Evolutionary conservation across 805 yeast genomes (phyloP).

Genomic region (Suhomyces kilbournensis): DNA sequence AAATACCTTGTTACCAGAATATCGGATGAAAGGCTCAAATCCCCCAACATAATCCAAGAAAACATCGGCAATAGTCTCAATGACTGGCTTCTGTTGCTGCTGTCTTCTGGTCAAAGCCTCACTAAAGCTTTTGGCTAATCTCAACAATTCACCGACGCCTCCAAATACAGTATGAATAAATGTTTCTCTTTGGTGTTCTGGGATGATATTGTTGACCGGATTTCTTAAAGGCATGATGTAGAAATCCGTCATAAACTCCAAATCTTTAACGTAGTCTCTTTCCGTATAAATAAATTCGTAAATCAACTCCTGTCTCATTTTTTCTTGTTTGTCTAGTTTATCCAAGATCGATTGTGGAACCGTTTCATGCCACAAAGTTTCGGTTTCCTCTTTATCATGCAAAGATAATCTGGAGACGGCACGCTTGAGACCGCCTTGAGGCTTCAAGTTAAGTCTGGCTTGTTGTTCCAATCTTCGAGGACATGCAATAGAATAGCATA

Average conservation of each 20-base stretch:
- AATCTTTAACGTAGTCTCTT: constrained; percentile 90
- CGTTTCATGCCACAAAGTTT: constrained; percentile 89
- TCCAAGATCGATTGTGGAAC: constrained; percentile 80
- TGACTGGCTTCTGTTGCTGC: constrained; percentile 81
- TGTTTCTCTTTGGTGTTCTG: constrained; percentile 84
- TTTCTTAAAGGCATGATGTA: constrained; percentile 90
- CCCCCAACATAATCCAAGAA: constrained; percentile 78
- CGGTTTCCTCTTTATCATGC: constrained; percentile 68
- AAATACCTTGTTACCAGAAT: constrained; percentile 92
- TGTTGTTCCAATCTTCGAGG: constrained; percentile 95
- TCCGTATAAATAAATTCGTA: constrained; percentile 93
- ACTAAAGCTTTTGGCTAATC: constrained; percentile 78
- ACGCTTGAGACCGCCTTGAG: constrained; percentile 78
- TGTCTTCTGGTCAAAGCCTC: constrained; percentile 82
- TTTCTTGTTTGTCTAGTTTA: constrained; percentile 75
- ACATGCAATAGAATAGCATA: constrained; percentile 95
- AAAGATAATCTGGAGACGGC: constrained; percentile 68
- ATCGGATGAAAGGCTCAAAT: constrained; percentile 88
- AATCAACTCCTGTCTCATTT: constrained; percentile 91
- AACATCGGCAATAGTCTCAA: constrained; percentile 82
- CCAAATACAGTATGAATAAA: constrained; percentile 90
- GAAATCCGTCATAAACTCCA: constrained; percentile 88
- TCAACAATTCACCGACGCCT: constrained; percentile 81
- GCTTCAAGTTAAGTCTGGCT: constrained; percentile 83
- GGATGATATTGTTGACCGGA: constrained; percentile 70